Evolutionary conservation across 129 eudicot species (phyloP).

Genomic region (Apium graveolens): DNA sequence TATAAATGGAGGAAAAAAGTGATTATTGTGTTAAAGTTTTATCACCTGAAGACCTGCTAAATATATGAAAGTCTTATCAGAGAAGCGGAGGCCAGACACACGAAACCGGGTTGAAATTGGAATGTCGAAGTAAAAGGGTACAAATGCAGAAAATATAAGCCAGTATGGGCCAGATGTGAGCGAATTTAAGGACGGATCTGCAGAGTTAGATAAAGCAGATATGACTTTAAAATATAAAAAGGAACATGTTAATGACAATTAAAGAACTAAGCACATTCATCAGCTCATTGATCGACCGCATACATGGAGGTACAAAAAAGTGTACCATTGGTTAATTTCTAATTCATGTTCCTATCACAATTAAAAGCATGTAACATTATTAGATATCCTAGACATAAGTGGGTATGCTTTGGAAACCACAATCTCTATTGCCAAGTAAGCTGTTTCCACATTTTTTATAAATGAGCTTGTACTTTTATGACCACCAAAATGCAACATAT

Average conservation of each 20-base stretch:
- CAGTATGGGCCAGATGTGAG: constrained; percentile 94
- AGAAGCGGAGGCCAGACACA: constrained; percentile 59
- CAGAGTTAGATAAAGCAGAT: constrained; percentile 13
- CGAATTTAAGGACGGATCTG: constrained; percentile 72
- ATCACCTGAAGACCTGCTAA: constrained; percentile 98
- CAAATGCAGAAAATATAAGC: constrained; percentile 83
- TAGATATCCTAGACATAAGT: neutral
- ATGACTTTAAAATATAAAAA: neutral
- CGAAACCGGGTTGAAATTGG: constrained; percentile 93
- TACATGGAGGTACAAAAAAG: too few relatives aligned
- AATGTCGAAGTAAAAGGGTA: constrained; percentile 84
- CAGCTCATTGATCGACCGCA: neutral
- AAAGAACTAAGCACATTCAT: neutral
- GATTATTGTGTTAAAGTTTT: neutral
- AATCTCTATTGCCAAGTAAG: neutral
- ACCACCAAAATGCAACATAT: neutral
- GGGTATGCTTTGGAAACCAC: neutral
- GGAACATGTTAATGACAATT: neutral
- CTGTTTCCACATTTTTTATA: neutral
- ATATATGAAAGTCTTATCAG: constrained; percentile 89
- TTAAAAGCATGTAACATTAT: neutral
- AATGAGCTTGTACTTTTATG: neutral
- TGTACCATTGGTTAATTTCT: too few relatives aligned
- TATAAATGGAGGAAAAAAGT: neutral
- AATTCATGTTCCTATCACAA: too few relatives aligned